Evolutionary conservation across 495 filamentous ascomycete genomes (phyloP), one percentile per base, ranked within the genome.

Genomic region (Annulohypoxylon maeteangense): DNA sequence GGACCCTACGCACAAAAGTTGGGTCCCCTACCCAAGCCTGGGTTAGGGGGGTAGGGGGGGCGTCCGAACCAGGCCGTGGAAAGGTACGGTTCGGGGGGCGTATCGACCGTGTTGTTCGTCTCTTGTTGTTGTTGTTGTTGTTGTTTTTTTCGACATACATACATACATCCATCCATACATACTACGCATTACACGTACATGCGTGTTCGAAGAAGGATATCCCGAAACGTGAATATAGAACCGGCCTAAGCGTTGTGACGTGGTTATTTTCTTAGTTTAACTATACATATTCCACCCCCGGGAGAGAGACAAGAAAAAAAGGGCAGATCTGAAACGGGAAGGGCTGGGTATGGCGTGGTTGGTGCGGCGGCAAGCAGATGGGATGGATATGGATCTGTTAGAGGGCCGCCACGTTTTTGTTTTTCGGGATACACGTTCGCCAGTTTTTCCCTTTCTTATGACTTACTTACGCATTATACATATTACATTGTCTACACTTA

Each of bases 281-380:
- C 36, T 40, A 14, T 14, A 14, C 36, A 14, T 40, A n/a, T 6
- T 29, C 27, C 27, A 3, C 27, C 27, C 27, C 27, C 27, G 3
- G 6, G 27, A 2, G 16, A 16, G 40, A 18, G 16, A 44, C 7
- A 44, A 8, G 4, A 20, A 5, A n/a, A 14, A n/a, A 5, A 16
- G 16, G 8, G 22, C 45, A 23, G 45, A 48, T 48, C 45, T 48
- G 45, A 48, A 48, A 48, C 45, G 22, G 45, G 45, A 48, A 23
- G 45, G 45, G 45, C 45, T 25, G 18, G 45, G 45, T 12, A 40
- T n/a, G 36, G 36, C 45, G 45, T 25, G 45, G 45, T 25, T 23
- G 40, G 32, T 36, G 32, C 32, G 7, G 32, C 32, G 32, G 40
- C 40, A 44, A 20, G 16, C 36, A 40, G 11, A 40, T 12, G 36